phyloP scores from a whole-genome alignment of 225 moss, liverwort and hornwort genomes.

The Pseudoscleropodium purum region DNA sequence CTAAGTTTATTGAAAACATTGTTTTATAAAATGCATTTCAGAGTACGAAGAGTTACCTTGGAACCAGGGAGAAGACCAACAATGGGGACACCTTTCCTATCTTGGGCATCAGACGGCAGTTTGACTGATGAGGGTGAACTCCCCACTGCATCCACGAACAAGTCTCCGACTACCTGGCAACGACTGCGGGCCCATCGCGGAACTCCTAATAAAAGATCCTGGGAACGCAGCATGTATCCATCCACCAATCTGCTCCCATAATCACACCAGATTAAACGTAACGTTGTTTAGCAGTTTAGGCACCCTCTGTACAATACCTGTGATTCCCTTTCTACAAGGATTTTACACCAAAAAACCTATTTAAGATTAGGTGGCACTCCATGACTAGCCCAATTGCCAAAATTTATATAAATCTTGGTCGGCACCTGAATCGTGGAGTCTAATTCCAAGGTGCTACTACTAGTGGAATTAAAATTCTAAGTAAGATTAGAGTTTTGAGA shows the following conservation, averaged over 20 bases:
- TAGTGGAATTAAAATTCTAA: background rate
- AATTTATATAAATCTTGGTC: background rate
- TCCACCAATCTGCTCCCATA: slow-evolving; percentile 45
- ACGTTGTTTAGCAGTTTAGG: background rate
- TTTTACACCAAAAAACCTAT: background rate
- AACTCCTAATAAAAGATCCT: slow-evolving; percentile 39
- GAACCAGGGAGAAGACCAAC: slow-evolving; percentile 83
- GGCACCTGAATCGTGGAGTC: background rate
- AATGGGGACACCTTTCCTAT: slow-evolving; percentile 13
- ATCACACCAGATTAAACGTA: background rate
- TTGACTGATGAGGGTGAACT: background rate
- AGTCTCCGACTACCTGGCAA: slow-evolving; percentile 73
- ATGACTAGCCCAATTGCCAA: background rate
- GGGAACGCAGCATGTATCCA: slow-evolving; percentile 60
- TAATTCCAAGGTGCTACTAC: background rate
- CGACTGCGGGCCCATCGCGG: slow-evolving; percentile 58
- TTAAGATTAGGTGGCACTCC: background rate
- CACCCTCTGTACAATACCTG: background rate
- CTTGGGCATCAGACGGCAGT: background rate
- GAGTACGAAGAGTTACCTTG: slow-evolving; percentile 36
- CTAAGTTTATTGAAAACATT: background rate
- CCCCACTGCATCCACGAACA: slow-evolving; percentile 67
- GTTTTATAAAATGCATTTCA: background rate
- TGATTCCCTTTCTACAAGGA: background rate
- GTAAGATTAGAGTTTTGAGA: background rate